phyloP scores from a whole-genome alignment of 495 filamentous ascomycete genomes.

The Hyaloscypha variabilis region DNA sequence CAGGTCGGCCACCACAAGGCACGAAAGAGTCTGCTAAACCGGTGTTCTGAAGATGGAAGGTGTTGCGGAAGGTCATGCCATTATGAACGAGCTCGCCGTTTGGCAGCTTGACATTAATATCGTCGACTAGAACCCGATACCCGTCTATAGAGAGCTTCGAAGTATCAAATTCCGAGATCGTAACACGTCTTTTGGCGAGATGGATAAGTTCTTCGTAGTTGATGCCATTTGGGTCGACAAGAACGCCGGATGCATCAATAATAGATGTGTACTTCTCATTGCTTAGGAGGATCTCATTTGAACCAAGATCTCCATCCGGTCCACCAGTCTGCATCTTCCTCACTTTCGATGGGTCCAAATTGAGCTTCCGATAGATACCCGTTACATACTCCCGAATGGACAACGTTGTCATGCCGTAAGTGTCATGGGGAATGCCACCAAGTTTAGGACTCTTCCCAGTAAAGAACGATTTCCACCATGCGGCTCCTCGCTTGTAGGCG shows the following conservation, averaged over 20 bases:
- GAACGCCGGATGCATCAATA: slow-evolving; percentile 92
- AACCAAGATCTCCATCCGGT: slow-evolving; percentile 94
- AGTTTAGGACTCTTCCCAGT: slow-evolving; percentile 96
- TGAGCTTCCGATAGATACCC: slow-evolving; percentile 94
- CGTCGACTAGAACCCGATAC: slow-evolving; percentile 89
- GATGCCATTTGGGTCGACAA: slow-evolving; percentile 89
- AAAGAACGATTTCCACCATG: slow-evolving; percentile 99
- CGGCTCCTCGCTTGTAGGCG: slow-evolving; percentile 81
- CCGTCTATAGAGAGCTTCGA: slow-evolving; percentile 84
- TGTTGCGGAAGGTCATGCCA: slow-evolving; percentile 94
- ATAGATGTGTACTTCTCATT: slow-evolving; percentile 93
- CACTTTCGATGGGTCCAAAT: slow-evolving; percentile 78
- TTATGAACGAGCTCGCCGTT: slow-evolving; percentile 85
- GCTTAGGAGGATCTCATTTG: slow-evolving; percentile 94
- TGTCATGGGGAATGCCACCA: slow-evolving; percentile 94
- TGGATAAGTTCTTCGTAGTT: slow-evolving; percentile 80
- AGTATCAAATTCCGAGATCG: slow-evolving; percentile 86
- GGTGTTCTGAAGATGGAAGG: slow-evolving; percentile 83
- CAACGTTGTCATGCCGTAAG: slow-evolving; percentile 96
- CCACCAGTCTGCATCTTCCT: slow-evolving; percentile 97
- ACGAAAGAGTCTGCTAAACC: slow-evolving; percentile 86
- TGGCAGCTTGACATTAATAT: slow-evolving; percentile 82
- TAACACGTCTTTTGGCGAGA: slow-evolving; percentile 82
- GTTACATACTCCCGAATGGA: slow-evolving; percentile 94
- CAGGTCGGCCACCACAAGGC: slow-evolving; percentile 93